Base-by-base conservation (phyloP, 1,284 basidiomycete species). In the Leccinum insigne region DNA sequence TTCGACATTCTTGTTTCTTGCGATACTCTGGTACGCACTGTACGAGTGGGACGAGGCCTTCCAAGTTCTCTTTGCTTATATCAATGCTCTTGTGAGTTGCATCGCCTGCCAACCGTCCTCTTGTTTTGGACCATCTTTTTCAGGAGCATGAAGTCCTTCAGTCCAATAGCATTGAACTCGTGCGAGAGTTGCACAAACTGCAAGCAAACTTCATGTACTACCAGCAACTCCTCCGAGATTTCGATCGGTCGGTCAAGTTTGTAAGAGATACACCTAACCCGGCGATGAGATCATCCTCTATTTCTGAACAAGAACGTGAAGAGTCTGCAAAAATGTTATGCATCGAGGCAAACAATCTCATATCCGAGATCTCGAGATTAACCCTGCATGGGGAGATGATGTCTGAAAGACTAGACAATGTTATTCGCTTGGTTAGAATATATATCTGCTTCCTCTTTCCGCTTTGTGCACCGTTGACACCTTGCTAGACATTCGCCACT, bases 41-140 rank as follows among this genome's bases (percentile, higher is more conserved):
- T 87, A 86, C 67, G 81, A 82, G 1, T 87, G 85, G 85, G 86
- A 87, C 64, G 80, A 87, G 69, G 80, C 84, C 0, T 73, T 87
- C 13, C 84, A 85, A 64, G 73, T 75, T 44, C 70, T 87, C 21
- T 85, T 82, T 67, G 59, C 71, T 8, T 80, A 86, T 68, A 82
- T 86, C 40, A 80, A 77, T 62, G 68, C 66, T 44, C 74, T 86
- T 62, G 85, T 85, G 67, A 52, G 80, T 9, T 21, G n/a, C n/a
- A 18, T 57, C 23, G 58, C 6, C 23, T 57, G 35, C 23, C 5
- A 13, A 35, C 21, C 32, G 9, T 21, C 32, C 2, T 10, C 14
- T 14, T 23, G 2, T 32, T 3, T 21, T 38, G 64, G 21, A 60
- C 63, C 57, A 2, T 14, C 7, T 54, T 65, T 64, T 47, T 35